Evolutionary conservation across 202 grass and related monocot species (phyloP).

Genomic region (Dendrocalamus latiflorus): DNA sequence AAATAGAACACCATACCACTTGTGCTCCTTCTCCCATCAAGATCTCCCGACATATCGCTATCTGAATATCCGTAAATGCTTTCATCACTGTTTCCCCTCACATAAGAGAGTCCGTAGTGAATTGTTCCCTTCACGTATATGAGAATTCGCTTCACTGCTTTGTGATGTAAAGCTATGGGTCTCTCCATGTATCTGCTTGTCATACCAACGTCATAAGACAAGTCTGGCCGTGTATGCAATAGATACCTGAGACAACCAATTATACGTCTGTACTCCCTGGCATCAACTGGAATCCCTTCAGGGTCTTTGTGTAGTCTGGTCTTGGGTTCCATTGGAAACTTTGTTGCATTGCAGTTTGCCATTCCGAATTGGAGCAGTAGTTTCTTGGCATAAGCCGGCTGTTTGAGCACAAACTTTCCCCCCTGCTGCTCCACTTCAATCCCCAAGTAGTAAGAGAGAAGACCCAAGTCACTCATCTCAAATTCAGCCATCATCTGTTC

Average conservation of each 20-base stretch:
- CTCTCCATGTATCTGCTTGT: too few relatives aligned
- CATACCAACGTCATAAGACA: too few relatives aligned
- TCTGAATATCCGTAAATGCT: not conserved
- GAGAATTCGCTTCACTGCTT: too few relatives aligned
- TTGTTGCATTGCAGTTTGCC: not conserved
- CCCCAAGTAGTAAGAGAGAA: too few relatives aligned
- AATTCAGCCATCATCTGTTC: not conserved
- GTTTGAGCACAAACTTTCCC: not conserved
- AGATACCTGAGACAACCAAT: too few relatives aligned
- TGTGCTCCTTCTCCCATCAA: not conserved
- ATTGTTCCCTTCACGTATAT: not conserved
- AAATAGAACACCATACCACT: not conserved
- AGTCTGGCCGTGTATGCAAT: too few relatives aligned
- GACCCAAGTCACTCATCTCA: too few relatives aligned
- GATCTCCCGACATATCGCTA: not conserved
- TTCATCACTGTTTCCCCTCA: too few relatives aligned
- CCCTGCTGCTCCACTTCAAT: not conserved
- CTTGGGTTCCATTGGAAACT: too few relatives aligned
- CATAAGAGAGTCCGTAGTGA: not conserved
- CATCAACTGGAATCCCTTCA: too few relatives aligned
- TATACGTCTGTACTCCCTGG: not conserved
- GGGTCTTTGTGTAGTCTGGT: too few relatives aligned
- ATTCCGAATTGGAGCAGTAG: fast-evolving
- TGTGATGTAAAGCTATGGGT: too few relatives aligned
- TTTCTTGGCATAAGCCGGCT: not conserved